Evolutionary conservation across 805 yeast genomes (phyloP).

Genomic region (Saturnispora zaruensis): DNA sequence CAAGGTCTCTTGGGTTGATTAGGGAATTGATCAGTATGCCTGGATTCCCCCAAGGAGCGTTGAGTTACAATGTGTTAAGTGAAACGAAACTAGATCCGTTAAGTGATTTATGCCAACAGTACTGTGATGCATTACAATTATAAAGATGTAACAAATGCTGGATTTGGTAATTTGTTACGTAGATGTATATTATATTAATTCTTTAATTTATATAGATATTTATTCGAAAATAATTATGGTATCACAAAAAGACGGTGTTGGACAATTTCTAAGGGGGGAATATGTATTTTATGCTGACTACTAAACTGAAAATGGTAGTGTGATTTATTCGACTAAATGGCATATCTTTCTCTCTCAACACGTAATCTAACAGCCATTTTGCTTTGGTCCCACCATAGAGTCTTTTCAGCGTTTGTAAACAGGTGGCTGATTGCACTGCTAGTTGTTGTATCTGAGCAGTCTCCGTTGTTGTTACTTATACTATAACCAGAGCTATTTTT

Average conservation of each 20-base stretch:
- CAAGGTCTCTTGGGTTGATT: slow-evolving; percentile 28
- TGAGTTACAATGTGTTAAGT: slow-evolving; percentile 31
- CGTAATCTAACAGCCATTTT: slow-evolving; percentile 28
- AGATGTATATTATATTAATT: not conserved
- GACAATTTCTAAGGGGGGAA: not conserved
- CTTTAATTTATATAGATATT: not conserved
- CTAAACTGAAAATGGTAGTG: not conserved
- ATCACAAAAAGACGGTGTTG: not conserved
- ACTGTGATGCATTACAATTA: slow-evolving; percentile 33
- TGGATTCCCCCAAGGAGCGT: slow-evolving; percentile 30
- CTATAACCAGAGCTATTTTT: slow-evolving; percentile 6
- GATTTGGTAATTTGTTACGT: too few relatives aligned
- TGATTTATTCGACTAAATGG: not conserved
- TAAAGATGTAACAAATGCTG: slow-evolving; percentile 10
- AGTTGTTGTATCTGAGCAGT: slow-evolving; percentile 15
- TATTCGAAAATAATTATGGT: not conserved
- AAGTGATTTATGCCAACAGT: slow-evolving; percentile 33
- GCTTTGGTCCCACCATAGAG: slow-evolving; percentile 25
- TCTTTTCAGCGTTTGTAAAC: slow-evolving; percentile 23
- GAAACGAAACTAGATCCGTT: slow-evolving; percentile 30
- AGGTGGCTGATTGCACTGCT: slow-evolving; percentile 11
- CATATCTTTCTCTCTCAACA: slow-evolving; percentile 27
- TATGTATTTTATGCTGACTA: not conserved
- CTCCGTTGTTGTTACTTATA: slow-evolving; percentile 4
- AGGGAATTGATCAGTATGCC: slow-evolving; percentile 26